Base-by-base conservation (phyloP, 495 filamentous ascomycete species). In the Neurospora sp. region DNA sequence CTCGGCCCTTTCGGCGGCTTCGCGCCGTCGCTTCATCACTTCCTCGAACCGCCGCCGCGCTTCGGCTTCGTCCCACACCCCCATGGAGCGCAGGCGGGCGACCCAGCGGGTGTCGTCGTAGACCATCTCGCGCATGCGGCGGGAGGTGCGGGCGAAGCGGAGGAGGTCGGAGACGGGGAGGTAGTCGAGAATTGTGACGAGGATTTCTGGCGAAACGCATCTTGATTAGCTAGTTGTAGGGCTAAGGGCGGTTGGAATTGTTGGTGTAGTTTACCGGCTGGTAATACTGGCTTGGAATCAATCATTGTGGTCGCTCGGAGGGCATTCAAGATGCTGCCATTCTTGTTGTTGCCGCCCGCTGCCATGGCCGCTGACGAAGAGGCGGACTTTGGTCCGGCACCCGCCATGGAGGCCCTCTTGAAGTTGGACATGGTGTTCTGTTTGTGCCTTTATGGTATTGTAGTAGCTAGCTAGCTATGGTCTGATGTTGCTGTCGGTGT, bases 71-170 rank as follows among this genome's bases (percentile, higher is more conserved):
- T 95, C 92, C 96, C 96, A 99, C 76, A 92, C 91, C 7, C 91
- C 93, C 88, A 99, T 97, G 39, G 85, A 86, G 77, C 91, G 89
- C 40, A 99, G 82, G 73, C 90, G 88, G 72, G 92, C 90, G 69
- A 98, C 91, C 96, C 96, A 99, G 83, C 95, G 88, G 23, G 93
- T 92, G 81, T 99, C 96, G 85, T 99, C 96, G 83, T 98, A 98
- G 12, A 96, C 96, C 94, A 99, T 99, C 81, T 99, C 96, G 76
- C 91, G 92, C 87, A 97, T 90, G 66, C 94, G 92, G 80, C 89
- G 91, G 71, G 94, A 98, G 39, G 92, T 91, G 39, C 91, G 90
- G n/a, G 96, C 96, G 79, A 92, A 94, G 71, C 90, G 89, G 74
- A 98, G 85, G 54, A 96, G 90, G 77, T 97, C 95, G 72, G 90